phyloP scores from a whole-genome alignment of 164 flowering plant genomes.

The Litsea cubeba region DNA sequence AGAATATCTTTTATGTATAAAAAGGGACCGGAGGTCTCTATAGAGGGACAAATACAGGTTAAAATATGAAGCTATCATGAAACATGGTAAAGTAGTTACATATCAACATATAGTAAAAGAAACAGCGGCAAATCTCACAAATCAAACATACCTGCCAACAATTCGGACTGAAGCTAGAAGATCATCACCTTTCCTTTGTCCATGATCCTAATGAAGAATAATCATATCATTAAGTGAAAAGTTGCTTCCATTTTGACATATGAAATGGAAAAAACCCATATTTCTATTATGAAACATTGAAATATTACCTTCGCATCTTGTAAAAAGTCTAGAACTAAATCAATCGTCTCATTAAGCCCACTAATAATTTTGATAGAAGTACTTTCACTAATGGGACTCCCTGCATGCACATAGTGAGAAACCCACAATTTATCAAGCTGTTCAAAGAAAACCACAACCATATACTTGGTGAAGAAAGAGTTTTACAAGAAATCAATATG shows the following conservation, averaged over 20 bases:
- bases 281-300: background rate
- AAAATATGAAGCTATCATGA: too few relatives aligned
- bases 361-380: conserved; percentile 53
- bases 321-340: conserved; percentile 68
- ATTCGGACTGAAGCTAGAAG: conserved; percentile 88
- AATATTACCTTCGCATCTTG: conserved; percentile 86
- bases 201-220: conserved; percentile 57
- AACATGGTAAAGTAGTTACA: too few relatives aligned
- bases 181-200: conserved; percentile 79
- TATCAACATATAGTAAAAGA: too few relatives aligned
- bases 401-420: conserved; percentile 25
- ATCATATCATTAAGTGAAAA: background rate
- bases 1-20: too few relatives aligned
- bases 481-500: too few relatives aligned
- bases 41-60: too few relatives aligned
- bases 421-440: background rate
- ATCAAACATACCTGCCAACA: conserved; percentile 61
- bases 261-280: too few relatives aligned
- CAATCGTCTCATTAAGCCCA: conserved; percentile 77
- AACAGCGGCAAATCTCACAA: too few relatives aligned
- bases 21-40: too few relatives aligned
- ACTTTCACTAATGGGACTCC: conserved; percentile 41
- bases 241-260: background rate
- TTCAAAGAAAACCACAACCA: conserved; percentile 9
- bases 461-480: background rate